Evolutionary conservation across 345 rosid species (phyloP).

Genomic region (Hypericum androsaemum): DNA sequence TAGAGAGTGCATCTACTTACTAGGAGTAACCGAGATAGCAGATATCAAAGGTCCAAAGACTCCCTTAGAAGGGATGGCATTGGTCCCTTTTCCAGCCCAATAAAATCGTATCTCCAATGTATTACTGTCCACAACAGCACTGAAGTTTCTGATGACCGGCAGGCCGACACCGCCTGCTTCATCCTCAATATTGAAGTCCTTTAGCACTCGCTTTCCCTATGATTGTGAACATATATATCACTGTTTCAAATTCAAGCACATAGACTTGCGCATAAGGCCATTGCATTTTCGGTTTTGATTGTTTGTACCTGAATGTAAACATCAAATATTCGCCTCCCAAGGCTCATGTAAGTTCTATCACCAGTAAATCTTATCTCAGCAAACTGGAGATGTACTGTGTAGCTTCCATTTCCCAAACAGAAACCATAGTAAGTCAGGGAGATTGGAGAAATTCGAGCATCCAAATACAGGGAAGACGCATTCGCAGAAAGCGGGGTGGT

Average conservation of each 20-base stretch:
- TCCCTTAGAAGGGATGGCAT: slow-evolving; percentile 7
- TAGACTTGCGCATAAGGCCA: too few species aligned
- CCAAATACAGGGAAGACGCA: not conserved
- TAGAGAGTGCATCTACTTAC: not conserved
- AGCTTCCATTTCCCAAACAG: slow-evolving; percentile 12
- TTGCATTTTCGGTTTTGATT: too few species aligned
- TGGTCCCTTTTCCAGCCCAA: slow-evolving; percentile 17
- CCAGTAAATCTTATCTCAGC: slow-evolving; percentile 10
- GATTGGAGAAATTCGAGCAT: slow-evolving; percentile 8
- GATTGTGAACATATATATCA: too few species aligned
- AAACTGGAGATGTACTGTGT: slow-evolving; percentile 13
- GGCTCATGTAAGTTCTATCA: slow-evolving; percentile 7
- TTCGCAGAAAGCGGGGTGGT: not conserved
- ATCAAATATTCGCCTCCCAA: slow-evolving; percentile 12
- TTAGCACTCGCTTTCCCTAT: slow-evolving; percentile 1
- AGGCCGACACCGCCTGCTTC: slow-evolving; percentile 10
- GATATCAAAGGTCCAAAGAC: slow-evolving; percentile 18
- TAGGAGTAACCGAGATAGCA: slow-evolving; percentile 12
- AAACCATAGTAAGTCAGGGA: slow-evolving; percentile 12
- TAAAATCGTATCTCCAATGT: slow-evolving; percentile 15
- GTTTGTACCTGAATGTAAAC: slow-evolving; percentile 10
- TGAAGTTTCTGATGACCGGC: slow-evolving; percentile 6
- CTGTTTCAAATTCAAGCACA: too few species aligned
- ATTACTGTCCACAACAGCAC: slow-evolving; percentile 5
- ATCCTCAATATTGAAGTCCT: slow-evolving; percentile 11